Conservation (phyloP, 768 basidiomycete species). For the Leccinum subgranulosum region DNA sequence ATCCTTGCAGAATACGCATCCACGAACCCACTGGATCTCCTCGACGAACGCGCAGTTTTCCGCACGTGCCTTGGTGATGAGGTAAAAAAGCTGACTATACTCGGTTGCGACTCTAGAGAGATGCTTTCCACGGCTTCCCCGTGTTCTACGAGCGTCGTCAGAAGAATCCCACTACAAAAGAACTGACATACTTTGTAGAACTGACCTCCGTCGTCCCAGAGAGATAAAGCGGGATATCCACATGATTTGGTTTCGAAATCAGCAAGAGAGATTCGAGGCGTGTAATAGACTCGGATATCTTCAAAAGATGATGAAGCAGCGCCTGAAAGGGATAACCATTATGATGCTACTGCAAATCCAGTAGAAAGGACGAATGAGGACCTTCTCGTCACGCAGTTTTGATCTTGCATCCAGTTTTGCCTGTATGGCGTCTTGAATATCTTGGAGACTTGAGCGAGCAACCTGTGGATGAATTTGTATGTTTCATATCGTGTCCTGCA, state of each 20-base stretch:
- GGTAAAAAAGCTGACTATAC: conserved; percentile 90
- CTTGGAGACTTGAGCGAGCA: conserved; percentile 60
- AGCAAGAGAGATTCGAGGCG: conserved; percentile 84
- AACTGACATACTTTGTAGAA: conserved; percentile 34
- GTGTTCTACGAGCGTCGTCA: conserved; percentile 40
- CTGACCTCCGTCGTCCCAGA: conserved; percentile 26
- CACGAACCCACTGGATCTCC: conserved; percentile 80
- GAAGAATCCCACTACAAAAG: background rate
- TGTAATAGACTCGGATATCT: conserved; percentile 87
- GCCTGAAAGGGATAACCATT: conserved; percentile 44
- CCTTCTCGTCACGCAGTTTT: conserved; percentile 84
- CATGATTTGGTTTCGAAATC: conserved; percentile 47
- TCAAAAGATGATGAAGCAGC: conserved; percentile 80
- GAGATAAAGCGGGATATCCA: conserved; percentile 31
- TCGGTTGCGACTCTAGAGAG: conserved; percentile 83
- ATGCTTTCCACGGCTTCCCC: conserved; percentile 71
- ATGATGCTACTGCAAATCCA: background rate
- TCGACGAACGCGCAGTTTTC: conserved; percentile 80
- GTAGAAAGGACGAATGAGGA: conserved; percentile 1
- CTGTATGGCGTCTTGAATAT: conserved; percentile 71
- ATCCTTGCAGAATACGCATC: conserved; percentile 13
- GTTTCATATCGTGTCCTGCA: background rate
- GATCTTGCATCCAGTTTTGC: conserved; percentile 75
- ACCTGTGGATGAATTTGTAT: conserved; percentile 32
- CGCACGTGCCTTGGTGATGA: conserved; percentile 72